Percentiles rank a stretch among this genome's conserved stretches.
These are phyloP conservation scores for Tetradesmus lagerheimii DNA, from an alignment of 139 green algal genomes.

Conservation along the genomic window DNA sequence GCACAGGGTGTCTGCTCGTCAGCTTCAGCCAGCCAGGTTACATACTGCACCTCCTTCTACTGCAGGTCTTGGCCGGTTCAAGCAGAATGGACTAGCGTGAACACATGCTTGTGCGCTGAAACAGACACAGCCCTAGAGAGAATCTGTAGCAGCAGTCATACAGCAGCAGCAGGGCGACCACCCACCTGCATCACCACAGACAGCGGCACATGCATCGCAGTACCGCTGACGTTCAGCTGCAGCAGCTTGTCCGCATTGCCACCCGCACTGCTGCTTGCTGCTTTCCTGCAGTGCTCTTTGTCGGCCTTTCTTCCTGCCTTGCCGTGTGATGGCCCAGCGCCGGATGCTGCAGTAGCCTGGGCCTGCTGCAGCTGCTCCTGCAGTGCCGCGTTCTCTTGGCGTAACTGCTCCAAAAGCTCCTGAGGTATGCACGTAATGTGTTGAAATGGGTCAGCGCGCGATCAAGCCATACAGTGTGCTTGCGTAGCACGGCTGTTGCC, in stretches of 20 bases:
- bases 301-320: neutral
- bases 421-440: neutral
- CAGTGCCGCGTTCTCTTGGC: neutral
- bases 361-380: conserved; percentile 4
- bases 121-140: no score
- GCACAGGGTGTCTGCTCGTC: no score
- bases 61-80: no score
- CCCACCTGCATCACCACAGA: conserved; percentile 24
- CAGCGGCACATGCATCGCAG: neutral
- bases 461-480: neutral
- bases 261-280: neutral
- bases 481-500: neutral
- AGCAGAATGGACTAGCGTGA: no score
- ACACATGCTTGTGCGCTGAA: no score
- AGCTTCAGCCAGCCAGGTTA: no score
- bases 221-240: conserved; percentile 26
- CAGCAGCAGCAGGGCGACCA: neutral
- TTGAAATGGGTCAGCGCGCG: neutral
- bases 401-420: conserved; percentile 20
- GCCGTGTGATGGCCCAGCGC: neutral
- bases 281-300: neutral
- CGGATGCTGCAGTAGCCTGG: neutral
- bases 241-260: neutral
- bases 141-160: no score
- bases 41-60: no score